Conservation (phyloP, 2,329 filamentous ascomycete genomes). For the Aspergillus texensis region DNA sequence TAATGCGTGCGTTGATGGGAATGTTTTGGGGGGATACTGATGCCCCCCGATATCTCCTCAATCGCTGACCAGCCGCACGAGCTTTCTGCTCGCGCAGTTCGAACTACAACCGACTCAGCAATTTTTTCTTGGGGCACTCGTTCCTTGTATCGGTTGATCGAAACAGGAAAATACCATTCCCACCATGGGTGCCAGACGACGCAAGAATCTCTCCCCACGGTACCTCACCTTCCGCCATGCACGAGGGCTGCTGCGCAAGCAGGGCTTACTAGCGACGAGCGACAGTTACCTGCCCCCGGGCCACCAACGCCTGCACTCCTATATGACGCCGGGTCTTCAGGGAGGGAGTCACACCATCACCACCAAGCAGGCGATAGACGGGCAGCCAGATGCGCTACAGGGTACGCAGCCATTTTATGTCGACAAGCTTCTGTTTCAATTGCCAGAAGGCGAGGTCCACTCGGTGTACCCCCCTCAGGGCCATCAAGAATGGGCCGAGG, state of each 20-base stretch:
- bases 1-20: too few relatives aligned
- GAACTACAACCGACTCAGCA: too few relatives aligned
- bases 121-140: too few relatives aligned
- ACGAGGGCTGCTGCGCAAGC: background rate
- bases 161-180: background rate
- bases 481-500: constrained; percentile 33
- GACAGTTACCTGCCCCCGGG: background rate
- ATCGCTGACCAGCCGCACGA: too few relatives aligned
- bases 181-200: background rate
- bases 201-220: background rate
- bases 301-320: background rate
- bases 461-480: constrained; percentile 46
- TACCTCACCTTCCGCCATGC: background rate
- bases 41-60: too few relatives aligned
- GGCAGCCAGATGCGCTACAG: too few relatives aligned
- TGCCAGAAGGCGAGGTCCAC: constrained; percentile 30
- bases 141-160: too few relatives aligned
- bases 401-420: constrained; percentile 34
- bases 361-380: background rate
- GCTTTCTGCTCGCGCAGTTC: too few relatives aligned
- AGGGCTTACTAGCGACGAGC: background rate
- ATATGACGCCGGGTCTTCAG: background rate
- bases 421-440: constrained; percentile 38
- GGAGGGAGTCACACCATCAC: background rate
- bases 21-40: too few relatives aligned